Conservation (phyloP, 1,284 basidiomycete species). For the Sphaerobolus stellatus region DNA sequence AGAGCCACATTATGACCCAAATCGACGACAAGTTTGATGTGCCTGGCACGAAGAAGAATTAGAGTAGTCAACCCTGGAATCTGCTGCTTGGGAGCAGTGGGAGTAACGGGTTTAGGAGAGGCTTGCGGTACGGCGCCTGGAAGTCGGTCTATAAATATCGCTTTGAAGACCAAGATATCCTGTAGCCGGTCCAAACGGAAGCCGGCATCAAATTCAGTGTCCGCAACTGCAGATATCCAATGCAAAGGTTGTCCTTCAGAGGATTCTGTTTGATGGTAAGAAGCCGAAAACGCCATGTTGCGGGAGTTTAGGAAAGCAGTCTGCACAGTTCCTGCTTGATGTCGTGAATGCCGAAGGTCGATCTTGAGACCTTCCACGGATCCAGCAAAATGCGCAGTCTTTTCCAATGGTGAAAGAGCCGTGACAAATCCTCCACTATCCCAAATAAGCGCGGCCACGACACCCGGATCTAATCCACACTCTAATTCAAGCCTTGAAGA, state of each 20-base stretch:
- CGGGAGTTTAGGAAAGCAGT: conserved; percentile 63
- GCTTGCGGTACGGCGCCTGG: conserved; percentile 36
- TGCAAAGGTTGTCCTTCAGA: conserved; percentile 41
- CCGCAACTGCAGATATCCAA: conserved; percentile 67
- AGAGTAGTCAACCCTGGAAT: conserved; percentile 57
- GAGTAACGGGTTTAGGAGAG: conserved; percentile 14
- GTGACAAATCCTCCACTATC: conserved; percentile 87
- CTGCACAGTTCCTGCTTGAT: conserved; percentile 60
- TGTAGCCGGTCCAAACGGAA: conserved; percentile 79
- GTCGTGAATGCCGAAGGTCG: conserved; percentile 64
- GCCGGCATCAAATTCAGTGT: conserved; percentile 73
- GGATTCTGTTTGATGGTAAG: conserved; percentile 55
- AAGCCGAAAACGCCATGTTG: conserved; percentile 71
- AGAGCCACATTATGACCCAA: conserved; percentile 60
- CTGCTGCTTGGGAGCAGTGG: conserved; percentile 11
- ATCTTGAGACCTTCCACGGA: conserved; percentile 76
- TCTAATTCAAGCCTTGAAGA: conserved; percentile 81
- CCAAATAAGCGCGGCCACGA: conserved; percentile 84
- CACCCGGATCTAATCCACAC: conserved; percentile 87
- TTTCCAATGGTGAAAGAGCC: conserved; percentile 69
- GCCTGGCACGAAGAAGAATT: conserved; percentile 68
- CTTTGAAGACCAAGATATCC: conserved; percentile 86
- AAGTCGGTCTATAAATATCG: conserved; percentile 85
- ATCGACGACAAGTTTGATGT: conserved; percentile 71
- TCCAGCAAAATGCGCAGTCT: conserved; percentile 71